Evolutionary conservation across 1,284 basidiomycete species (phyloP).

Genomic region (Ganoderma sinense): DNA sequence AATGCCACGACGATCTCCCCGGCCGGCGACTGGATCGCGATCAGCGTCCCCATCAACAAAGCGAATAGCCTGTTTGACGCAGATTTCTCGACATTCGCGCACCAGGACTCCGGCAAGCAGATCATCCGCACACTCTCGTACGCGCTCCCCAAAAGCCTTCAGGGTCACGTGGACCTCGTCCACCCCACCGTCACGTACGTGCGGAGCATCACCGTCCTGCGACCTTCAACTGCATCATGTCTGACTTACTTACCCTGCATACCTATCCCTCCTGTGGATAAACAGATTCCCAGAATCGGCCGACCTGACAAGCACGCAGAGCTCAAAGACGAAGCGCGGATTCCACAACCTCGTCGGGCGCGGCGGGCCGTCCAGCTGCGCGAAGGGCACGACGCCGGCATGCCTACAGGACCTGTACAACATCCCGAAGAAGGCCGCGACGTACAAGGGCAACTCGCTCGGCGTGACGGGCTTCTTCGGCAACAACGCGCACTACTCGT

Average conservation of each 20-base stretch:
- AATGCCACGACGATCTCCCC: conserved; percentile 37
- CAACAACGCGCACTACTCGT: conserved; percentile 57
- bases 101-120: conserved; percentile 37
- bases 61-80: conserved; percentile 44
- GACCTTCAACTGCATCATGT: not conserved
- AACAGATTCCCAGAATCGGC: not conserved
- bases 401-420: conserved; percentile 63
- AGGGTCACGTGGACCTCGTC: conserved; percentile 43
- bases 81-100: conserved; percentile 42
- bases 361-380: conserved; percentile 41
- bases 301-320: not conserved
- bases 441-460: conserved; percentile 52
- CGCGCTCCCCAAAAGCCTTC: conserved; percentile 42
- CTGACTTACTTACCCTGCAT: not conserved
- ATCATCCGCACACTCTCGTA: conserved; percentile 45
- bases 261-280: too few relatives aligned
- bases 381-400: conserved; percentile 54
- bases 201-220: not conserved
- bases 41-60: conserved; percentile 44
- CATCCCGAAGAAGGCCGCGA: conserved; percentile 50
- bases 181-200: conserved; percentile 42
- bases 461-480: conserved; percentile 64
- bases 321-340: not conserved
- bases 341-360: conserved; percentile 11
- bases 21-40: conserved; percentile 48